These are phyloP conservation scores for Phialophora expanda DNA, from an alignment of 2,329 filamentous ascomycete genomes.

Conservation along the genomic window DNA sequence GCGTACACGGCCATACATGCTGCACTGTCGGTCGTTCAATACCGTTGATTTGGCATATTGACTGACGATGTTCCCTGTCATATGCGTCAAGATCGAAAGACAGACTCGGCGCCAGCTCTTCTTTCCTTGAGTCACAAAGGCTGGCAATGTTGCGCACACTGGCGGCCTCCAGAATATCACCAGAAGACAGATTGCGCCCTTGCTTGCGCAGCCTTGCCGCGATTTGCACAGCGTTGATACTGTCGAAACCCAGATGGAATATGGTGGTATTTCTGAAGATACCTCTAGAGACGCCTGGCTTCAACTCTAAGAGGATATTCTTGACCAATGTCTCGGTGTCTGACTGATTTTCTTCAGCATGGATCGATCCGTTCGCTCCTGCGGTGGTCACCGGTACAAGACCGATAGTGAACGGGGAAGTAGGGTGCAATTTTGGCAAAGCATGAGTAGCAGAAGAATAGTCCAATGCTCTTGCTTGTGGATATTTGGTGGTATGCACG, in stretches of 20 bases:
- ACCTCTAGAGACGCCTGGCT: constrained; percentile 7
- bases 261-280: constrained; percentile 65
- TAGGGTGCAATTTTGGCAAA: constrained; percentile 19
- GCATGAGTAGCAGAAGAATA: constrained; percentile 13
- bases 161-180: constrained; percentile 71
- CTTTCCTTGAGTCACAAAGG: constrained; percentile 21
- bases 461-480: constrained; percentile 31
- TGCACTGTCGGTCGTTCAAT: constrained; percentile 51
- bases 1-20: constrained; percentile 74
- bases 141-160: constrained; percentile 35
- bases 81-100: constrained; percentile 59
- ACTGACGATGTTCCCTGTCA: constrained; percentile 49
- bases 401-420: background rate
- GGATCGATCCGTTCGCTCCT: background rate
- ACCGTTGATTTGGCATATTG: constrained; percentile 20
- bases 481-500: constrained; percentile 41
- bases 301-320: constrained; percentile 27
- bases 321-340: constrained; percentile 10
- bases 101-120: background rate
- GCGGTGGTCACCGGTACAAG: background rate
- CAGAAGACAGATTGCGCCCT: constrained; percentile 65
- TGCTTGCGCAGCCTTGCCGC: constrained; percentile 68
- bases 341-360: constrained; percentile 12
- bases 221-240: constrained; percentile 82
- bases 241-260: constrained; percentile 87